Conservation (phyloP, 768 basidiomycete genomes). For the Leccinum barrowsii region DNA sequence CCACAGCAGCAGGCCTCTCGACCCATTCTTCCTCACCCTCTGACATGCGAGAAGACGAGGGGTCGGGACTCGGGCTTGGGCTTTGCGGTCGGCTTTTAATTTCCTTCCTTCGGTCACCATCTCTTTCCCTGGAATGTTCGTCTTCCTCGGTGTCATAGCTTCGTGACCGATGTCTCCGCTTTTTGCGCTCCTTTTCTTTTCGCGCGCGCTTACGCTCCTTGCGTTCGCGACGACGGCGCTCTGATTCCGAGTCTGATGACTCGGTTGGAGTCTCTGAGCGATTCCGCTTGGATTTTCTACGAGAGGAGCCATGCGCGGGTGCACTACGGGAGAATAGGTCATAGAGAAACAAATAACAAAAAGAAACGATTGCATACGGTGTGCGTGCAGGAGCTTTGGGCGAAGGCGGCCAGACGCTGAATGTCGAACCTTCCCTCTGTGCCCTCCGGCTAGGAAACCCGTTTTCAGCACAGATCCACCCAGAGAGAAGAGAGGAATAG, state of each 20-base stretch:
- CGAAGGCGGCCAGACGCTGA: slow-evolving; percentile 80
- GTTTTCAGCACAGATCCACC: background rate
- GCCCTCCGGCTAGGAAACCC: slow-evolving; percentile 53
- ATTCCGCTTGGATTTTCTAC: slow-evolving; percentile 58
- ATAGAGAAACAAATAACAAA: background rate
- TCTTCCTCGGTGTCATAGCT: slow-evolving; percentile 33
- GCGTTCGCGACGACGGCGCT: slow-evolving; percentile 51
- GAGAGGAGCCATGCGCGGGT: slow-evolving; percentile 47
- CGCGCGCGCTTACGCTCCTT: slow-evolving; percentile 59
- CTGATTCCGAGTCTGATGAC: slow-evolving; percentile 50
- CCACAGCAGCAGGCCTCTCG: slow-evolving; percentile 44
- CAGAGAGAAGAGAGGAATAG: background rate
- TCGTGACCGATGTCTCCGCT: slow-evolving; percentile 35
- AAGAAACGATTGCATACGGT: slow-evolving; percentile 39
- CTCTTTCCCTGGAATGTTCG: slow-evolving; percentile 29
- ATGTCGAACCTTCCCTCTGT: slow-evolving; percentile 55
- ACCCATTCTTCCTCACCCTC: slow-evolving; percentile 67
- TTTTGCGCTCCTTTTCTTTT: slow-evolving; percentile 44
- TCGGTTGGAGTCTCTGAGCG: slow-evolving; percentile 46
- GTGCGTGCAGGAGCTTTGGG: slow-evolving; percentile 63
- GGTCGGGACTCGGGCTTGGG: slow-evolving; percentile 33
- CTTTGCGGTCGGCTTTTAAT: slow-evolving; percentile 34
- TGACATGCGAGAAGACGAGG: slow-evolving; percentile 25
- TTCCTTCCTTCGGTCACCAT: slow-evolving; percentile 27
- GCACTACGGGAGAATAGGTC: slow-evolving; percentile 40